Conservation (phyloP, 2,329 filamentous ascomycete species). For the Lasiodiplodia citricola region DNA sequence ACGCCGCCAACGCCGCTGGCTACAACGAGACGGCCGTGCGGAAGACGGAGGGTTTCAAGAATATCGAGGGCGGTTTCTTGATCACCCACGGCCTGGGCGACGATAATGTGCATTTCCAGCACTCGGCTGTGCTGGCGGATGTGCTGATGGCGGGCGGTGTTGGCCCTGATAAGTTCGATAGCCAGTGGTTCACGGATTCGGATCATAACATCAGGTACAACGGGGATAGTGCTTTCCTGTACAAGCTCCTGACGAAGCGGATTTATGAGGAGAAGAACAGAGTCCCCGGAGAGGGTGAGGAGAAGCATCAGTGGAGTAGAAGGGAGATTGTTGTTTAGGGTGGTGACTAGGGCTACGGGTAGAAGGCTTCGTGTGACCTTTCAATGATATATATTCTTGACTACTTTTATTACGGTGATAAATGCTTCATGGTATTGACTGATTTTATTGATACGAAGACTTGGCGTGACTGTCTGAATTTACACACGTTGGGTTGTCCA, state of each 20-base stretch:
- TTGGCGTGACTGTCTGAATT: no score
- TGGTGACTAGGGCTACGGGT: neutral
- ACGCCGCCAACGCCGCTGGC: slow-evolving; percentile 60
- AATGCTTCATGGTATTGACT: no score
- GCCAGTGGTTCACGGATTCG: slow-evolving; percentile 64
- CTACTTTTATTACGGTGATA: no score
- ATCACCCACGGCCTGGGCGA: slow-evolving; percentile 71
- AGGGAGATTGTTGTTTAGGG: slow-evolving; percentile 1
- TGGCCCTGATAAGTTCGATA: slow-evolving; percentile 65
- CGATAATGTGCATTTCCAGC: slow-evolving; percentile 75
- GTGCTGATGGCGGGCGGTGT: slow-evolving; percentile 65
- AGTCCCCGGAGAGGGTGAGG: slow-evolving; percentile 5
- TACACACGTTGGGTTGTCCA: no score
- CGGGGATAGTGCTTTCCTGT: slow-evolving; percentile 61
- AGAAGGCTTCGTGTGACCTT: no score
- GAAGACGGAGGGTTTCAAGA: slow-evolving; percentile 65
- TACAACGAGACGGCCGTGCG: slow-evolving; percentile 67
- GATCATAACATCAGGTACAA: slow-evolving; percentile 67
- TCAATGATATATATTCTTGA: no score
- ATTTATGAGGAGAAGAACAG: slow-evolving; percentile 67
- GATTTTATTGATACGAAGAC: no score
- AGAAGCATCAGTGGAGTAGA: slow-evolving; percentile 13
- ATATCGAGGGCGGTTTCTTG: slow-evolving; percentile 64
- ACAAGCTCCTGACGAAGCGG: slow-evolving; percentile 66
- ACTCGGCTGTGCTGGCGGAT: slow-evolving; percentile 66